phyloP scores from a whole-genome alignment of 441 rosid genomes.

The Populus hybrid region DNA sequence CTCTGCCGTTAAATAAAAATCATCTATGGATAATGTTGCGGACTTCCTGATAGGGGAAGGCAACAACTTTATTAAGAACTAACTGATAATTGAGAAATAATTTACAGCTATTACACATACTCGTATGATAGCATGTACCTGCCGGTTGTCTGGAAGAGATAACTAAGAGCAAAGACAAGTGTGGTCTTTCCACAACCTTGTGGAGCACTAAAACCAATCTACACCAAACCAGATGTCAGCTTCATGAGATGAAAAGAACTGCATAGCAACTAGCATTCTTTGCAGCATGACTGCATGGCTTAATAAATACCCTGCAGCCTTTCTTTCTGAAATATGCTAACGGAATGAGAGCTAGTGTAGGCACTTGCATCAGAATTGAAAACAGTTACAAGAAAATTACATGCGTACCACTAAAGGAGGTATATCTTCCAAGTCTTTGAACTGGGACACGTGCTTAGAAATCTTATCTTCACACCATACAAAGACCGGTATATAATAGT shows the following conservation, averaged over 20 bases:
- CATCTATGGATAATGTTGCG: conserved; percentile 87
- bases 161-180: conserved; percentile 89
- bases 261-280: neutral
- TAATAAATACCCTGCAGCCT: neutral
- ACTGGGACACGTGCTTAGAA: conserved; percentile 51
- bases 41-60: conserved; percentile 54
- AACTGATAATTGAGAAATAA: neutral
- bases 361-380: conserved; percentile 8
- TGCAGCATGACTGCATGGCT: neutral
- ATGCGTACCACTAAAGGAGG: conserved; percentile 84
- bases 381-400: neutral
- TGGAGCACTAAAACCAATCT: conserved; percentile 98
- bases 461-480: conserved; percentile 86
- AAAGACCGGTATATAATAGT: conserved; percentile 87
- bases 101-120: neutral
- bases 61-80: conserved; percentile 6
- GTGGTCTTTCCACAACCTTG: conserved; percentile 99
- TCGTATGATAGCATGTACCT: conserved; percentile 43
- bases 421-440: conserved; percentile 58
- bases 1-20: conserved; percentile 86
- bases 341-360: neutral
- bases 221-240: conserved; percentile 21
- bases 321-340: neutral
- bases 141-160: conserved; percentile 69
- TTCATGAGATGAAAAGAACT: conserved; percentile 10